Conservation (phyloP, 176 grass and related monocot genomes). For the Bonia amplexicaulis region DNA sequence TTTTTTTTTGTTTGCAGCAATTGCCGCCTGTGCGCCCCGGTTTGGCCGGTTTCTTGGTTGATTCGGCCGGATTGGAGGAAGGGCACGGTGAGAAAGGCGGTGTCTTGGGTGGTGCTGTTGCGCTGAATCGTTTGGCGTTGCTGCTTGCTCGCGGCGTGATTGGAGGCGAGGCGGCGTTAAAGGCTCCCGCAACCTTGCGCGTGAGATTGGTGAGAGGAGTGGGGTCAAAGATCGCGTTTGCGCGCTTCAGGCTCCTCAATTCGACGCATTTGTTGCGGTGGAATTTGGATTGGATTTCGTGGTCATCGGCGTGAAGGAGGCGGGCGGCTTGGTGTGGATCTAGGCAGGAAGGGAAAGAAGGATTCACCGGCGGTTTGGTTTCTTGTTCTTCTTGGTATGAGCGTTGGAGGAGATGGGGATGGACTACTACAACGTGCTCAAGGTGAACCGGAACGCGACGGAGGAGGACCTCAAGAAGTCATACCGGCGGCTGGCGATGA, state of each 20-base stretch:
- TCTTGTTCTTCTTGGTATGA: slow-evolving; percentile 27
- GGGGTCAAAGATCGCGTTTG: background rate
- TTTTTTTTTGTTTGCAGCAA: background rate
- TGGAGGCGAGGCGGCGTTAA: background rate
- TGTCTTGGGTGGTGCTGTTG: background rate
- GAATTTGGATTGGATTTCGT: background rate
- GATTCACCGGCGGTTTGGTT: background rate
- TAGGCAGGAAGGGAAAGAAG: background rate
- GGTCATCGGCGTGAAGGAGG: background rate
- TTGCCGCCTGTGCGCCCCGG: too few species aligned
- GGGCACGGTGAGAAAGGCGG: background rate
- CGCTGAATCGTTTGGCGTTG: background rate
- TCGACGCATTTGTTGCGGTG: background rate
- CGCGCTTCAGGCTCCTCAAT: background rate
- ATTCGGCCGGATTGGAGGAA: background rate
- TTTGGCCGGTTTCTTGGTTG: background rate
- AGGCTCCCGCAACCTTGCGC: background rate
- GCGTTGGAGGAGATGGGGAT: slow-evolving; percentile 57
- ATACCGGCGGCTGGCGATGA: slow-evolving; percentile 75
- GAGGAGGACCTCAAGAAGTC: slow-evolving; percentile 86
- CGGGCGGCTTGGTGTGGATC: background rate
- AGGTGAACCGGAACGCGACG: slow-evolving; percentile 72
- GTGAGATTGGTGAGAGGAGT: background rate
- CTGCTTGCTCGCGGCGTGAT: background rate
- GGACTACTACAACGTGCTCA: slow-evolving; percentile 92